These are phyloP conservation scores for Kodamaea fukazawae DNA, from an alignment of 805 yeast genomes.

Conservation along the genomic window DNA sequence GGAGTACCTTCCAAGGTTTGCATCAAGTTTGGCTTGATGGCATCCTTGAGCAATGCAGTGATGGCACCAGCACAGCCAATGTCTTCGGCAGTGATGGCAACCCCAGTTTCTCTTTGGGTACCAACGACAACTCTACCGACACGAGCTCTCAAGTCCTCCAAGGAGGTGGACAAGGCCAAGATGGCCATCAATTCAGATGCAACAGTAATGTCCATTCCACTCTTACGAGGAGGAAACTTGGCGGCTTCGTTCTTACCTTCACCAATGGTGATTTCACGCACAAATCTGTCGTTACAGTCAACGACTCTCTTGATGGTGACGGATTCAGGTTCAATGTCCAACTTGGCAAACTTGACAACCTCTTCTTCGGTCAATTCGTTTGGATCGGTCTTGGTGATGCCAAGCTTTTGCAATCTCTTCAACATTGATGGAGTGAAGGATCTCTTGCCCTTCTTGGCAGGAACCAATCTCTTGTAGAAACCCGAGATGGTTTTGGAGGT, in stretches of 20 bases:
- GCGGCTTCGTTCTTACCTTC: slow-evolving; percentile 80
- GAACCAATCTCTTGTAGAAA: slow-evolving; percentile 82
- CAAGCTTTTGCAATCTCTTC: slow-evolving; percentile 72
- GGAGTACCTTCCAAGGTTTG: slow-evolving; percentile 98
- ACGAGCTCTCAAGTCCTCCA: slow-evolving; percentile 81
- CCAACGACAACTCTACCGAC: slow-evolving; percentile 91
- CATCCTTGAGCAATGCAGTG: slow-evolving; percentile 91
- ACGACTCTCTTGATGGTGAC: slow-evolving; percentile 92
- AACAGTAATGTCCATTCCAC: slow-evolving; percentile 95
- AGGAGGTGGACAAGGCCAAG: slow-evolving; percentile 74
- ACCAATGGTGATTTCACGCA: slow-evolving; percentile 87
- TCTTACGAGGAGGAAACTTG: slow-evolving; percentile 76
- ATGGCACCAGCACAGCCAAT: slow-evolving; percentile 95
- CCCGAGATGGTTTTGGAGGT: slow-evolving; percentile 78
- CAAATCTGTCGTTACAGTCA: slow-evolving; percentile 88
- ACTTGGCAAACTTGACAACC: slow-evolving; percentile 67
- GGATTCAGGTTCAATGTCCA: slow-evolving; percentile 85
- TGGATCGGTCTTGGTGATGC: slow-evolving; percentile 79
- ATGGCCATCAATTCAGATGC: slow-evolving; percentile 97
- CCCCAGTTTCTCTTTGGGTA: slow-evolving; percentile 61
- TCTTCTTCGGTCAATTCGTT: slow-evolving; percentile 78
- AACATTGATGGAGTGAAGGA: slow-evolving; percentile 76
- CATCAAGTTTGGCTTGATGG: slow-evolving; percentile 95
- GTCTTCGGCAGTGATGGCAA: slow-evolving; percentile 90
- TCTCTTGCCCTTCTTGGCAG: slow-evolving; percentile 77